Evolutionary conservation across 345 rosid genomes (phyloP), one percentile per base, ranked within the genome.

Genomic region (Eutrema yunnanense): DNA sequence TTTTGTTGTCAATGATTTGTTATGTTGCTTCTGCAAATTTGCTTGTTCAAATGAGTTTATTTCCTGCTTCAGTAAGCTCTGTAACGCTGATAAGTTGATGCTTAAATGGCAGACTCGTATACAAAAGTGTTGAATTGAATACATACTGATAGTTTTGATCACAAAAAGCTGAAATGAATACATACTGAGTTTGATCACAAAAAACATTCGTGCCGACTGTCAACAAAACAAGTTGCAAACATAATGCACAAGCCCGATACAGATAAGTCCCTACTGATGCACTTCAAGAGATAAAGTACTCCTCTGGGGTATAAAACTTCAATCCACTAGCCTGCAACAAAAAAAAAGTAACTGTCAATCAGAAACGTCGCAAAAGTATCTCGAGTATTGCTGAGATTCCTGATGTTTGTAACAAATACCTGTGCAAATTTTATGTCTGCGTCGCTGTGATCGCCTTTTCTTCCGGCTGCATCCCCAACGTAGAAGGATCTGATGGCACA

Each of bases 401-500:
- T 8, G 30, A 57, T 56, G 65, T 44, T 47, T 37, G 22, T 65
- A 48, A 40, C 55, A 68, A 37, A 30, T 59, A 92, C 99, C 96
- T 87, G 75, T 11, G 99, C 97, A 83, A 95, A 95, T 78, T 88
- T 82, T 42, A 80, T 71, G 80, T 92, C 99, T 69, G 97, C 92
- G 57, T 95, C 93, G 65, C 97, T 88, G 73, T 89, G 96, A 79
- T 95, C 97, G 4, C 68, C 62, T 36, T 60, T 71, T 76, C 99
- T 89, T 65, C 99, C 99, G 3, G 96, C 96, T 56, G 99, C 97
- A 79, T 95, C 98, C 10, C 98, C 98, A 48, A 94, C 98, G 67
- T 89, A 95, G 75, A 92, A 95, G 4, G 97, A 92, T 79, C 99
- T 95, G 75, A 64, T 74, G 49, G 34, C 6, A 73, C 9, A 54